Evolutionary conservation across 768 basidiomycete genomes (phyloP).

Genomic region (Sarcodon aspratus): DNA sequence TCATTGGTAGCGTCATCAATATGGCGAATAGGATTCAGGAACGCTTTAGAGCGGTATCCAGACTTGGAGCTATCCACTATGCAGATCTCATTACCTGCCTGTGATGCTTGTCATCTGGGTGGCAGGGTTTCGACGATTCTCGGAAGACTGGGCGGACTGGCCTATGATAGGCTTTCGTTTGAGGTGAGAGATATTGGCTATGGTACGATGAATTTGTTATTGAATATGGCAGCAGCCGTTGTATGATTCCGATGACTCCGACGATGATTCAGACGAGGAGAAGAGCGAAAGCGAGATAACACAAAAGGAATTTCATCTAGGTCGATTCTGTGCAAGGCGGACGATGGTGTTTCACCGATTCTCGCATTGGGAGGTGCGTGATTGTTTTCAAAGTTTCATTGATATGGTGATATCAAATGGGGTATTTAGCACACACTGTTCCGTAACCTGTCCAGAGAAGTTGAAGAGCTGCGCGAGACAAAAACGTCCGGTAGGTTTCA

Average conservation of each 20-base stretch:
- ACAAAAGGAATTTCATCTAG: conserved; percentile 43
- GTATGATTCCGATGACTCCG: conserved; percentile 13
- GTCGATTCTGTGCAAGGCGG: conserved; percentile 70
- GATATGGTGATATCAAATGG: not conserved
- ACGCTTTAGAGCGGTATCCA: conserved; percentile 54
- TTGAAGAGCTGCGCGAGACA: conserved; percentile 37
- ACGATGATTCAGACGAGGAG: conserved; percentile 10
- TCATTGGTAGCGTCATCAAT: conserved; percentile 77
- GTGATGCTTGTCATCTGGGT: conserved; percentile 78
- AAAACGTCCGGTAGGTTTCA: conserved; percentile 8
- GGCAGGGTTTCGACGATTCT: conserved; percentile 53
- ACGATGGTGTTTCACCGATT: conserved; percentile 60
- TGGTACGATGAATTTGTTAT: not conserved
- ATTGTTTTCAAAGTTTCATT: not conserved
- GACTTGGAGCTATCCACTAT: conserved; percentile 41
- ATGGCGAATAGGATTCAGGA: conserved; percentile 66
- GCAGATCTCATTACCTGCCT: conserved; percentile 46
- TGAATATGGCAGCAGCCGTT: not conserved
- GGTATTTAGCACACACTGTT: conserved; percentile 50
- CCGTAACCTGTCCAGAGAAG: conserved; percentile 41
- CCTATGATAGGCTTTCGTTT: conserved; percentile 67
- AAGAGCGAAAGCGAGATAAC: conserved; percentile 10
- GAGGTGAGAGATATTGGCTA: conserved; percentile 28
- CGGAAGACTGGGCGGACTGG: conserved; percentile 50
- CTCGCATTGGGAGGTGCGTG: conserved; percentile 73